Evolutionary conservation across 345 rosid genomes (phyloP), one percentile per base, ranked within the genome.

Genomic region (Moricandia moricandioides): DNA sequence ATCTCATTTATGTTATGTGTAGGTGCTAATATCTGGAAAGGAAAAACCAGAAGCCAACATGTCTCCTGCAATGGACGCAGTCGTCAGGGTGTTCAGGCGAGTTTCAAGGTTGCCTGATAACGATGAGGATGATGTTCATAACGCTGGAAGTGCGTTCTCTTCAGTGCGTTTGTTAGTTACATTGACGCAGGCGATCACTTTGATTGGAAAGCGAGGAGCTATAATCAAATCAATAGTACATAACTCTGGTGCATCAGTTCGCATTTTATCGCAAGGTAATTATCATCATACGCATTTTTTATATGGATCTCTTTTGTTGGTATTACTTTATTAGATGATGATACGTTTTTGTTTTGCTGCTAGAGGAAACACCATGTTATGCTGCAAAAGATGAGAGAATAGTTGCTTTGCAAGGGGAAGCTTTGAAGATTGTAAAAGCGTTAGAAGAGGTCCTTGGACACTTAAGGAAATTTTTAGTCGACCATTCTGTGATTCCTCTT

Each of bases 131-230:
- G n/a, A n/a, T n/a, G n/a, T n/a, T n/a, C n/a, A n/a, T n/a, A n/a
- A 80, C 69, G 78, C 85, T 60, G 83, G 72, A 27, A 79, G 65
- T 80, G 86, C 82, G 26, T 84, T 85, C 84, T 86, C 79, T 78
- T 90, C 92, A 13, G 69, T 88, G 13, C 81, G 87, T 70, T 79
- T 92, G 45, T 70, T 94, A 86, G 97, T 90, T 73, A 88, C 97
- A 6, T 86, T 89, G 33, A 80, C 93, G 0, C 99, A 94, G 74
- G 99, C 97, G 2, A 89, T 88, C 5, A 88, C 83, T 81, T 83
- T 94, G 45, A 92, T 94, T 35, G 97, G 99, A 49, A 94, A 90
- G 78, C 97, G 92, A 68, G 99, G 97, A 14, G 88, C 90, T 8
- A 60, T 80, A 31, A 92, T 94, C 51, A 94, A 85, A 70, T 94